A percentile compares a stretch with the other conserved stretches of the same genome.
Evolutionary conservation across 257 asterid species (phyloP).

Genomic region (Avicennia marina): DNA sequence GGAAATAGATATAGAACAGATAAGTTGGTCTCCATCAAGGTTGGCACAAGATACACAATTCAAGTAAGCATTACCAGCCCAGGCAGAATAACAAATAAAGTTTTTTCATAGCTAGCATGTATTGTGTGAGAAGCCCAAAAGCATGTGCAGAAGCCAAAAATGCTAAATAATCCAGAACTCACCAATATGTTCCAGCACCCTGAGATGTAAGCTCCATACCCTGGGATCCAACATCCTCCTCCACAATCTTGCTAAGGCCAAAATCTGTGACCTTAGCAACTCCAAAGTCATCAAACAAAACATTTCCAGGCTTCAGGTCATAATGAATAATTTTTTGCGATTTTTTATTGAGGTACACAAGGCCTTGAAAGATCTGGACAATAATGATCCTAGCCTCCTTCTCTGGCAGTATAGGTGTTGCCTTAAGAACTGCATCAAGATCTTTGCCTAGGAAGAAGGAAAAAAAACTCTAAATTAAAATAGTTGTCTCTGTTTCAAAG

Average conservation of each 20-base stretch:
- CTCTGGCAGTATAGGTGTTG: conserved; percentile 84
- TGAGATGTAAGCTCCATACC: conserved; percentile 97
- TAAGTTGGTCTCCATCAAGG: too few relatives aligned
- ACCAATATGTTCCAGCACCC: conserved; percentile 99
- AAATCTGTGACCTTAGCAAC: conserved; percentile 94
- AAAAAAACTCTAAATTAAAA: neutral
- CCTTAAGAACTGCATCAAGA: conserved; percentile 92
- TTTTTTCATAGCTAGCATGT: too few relatives aligned
- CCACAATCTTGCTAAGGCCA: conserved; percentile 99
- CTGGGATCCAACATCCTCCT: conserved; percentile 95
- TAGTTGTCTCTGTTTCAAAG: too few relatives aligned
- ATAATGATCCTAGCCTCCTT: conserved; percentile 86
- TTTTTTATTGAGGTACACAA: conserved; percentile 87
- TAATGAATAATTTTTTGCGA: conserved; percentile 92
- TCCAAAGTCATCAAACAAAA: conserved; percentile 84
- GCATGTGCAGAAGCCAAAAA: too few relatives aligned
- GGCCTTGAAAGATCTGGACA: conserved; percentile 94
- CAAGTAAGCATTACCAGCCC: too few relatives aligned
- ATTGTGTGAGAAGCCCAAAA: too few relatives aligned
- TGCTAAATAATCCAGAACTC: conserved; percentile 24
- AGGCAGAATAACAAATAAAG: too few relatives aligned
- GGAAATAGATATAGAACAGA: too few relatives aligned
- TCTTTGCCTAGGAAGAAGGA: conserved; percentile 67
- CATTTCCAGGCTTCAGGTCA: conserved; percentile 99
- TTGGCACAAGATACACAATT: too few relatives aligned